These are phyloP conservation scores for Tricholoma terreum DNA, from an alignment of 768 basidiomycete species.

Conservation along the genomic window DNA sequence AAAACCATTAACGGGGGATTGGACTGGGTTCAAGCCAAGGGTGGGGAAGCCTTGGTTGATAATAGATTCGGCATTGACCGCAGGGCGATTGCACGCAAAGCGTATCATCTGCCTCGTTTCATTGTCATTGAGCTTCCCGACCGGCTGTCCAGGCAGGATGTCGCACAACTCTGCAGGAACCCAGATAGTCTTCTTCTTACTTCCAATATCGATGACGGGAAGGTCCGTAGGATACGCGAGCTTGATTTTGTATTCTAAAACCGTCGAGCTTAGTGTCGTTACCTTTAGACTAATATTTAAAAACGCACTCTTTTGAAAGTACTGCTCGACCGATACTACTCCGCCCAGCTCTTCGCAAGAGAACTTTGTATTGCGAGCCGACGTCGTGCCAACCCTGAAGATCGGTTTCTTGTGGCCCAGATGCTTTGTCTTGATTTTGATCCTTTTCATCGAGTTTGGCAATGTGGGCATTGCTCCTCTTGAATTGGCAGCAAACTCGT, in stretches of 20 bases:
- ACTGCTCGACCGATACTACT: slow-evolving; percentile 56
- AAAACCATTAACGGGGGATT: slow-evolving; percentile 48
- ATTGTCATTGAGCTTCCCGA: slow-evolving; percentile 55
- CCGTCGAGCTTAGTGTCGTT: background rate
- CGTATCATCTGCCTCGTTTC: slow-evolving; percentile 72
- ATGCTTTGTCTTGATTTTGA: slow-evolving; percentile 57
- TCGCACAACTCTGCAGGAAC: slow-evolving; percentile 73
- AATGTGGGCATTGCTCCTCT: slow-evolving; percentile 43
- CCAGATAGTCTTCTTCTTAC: slow-evolving; percentile 27
- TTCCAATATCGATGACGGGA: slow-evolving; percentile 52
- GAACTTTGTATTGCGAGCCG: slow-evolving; percentile 43
- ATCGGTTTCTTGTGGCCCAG: slow-evolving; percentile 56
- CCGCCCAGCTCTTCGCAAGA: slow-evolving; percentile 50
- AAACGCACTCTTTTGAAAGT: slow-evolving; percentile 59
- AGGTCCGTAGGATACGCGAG: slow-evolving; percentile 44
- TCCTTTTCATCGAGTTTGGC: slow-evolving; percentile 47
- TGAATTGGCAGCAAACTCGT: slow-evolving; percentile 42
- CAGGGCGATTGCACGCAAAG: slow-evolving; percentile 62
- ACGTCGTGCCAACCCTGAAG: slow-evolving; percentile 31
- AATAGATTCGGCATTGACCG: slow-evolving; percentile 56
- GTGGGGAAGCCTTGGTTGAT: slow-evolving; percentile 52
- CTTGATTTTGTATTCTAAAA: slow-evolving; percentile 53
- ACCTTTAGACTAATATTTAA: background rate
- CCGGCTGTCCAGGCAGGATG: slow-evolving; percentile 57
- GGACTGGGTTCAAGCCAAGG: slow-evolving; percentile 45